phyloP scores from a whole-genome alignment of 2,329 filamentous ascomycete genomes.

The Colletotrichum sp. region DNA sequence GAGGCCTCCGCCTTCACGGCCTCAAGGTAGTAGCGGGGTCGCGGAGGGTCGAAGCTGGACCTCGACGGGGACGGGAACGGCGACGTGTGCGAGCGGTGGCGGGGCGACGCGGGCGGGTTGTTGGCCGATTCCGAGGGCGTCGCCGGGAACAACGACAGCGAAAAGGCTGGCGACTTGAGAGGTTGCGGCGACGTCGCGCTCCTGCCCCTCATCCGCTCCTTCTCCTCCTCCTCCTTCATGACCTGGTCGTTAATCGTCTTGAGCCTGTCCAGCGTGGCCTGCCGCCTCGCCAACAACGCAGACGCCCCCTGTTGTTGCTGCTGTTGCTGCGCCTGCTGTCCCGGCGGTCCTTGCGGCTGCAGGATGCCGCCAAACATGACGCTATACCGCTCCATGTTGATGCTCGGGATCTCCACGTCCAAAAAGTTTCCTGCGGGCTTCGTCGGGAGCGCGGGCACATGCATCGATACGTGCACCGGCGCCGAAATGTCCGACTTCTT shows the following conservation, averaged over 20 bases:
- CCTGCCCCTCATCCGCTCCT: slow-evolving; percentile 34
- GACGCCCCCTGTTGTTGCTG: slow-evolving; percentile 42
- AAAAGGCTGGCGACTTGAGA: slow-evolving; percentile 25
- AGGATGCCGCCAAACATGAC: slow-evolving; percentile 89
- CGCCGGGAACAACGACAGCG: slow-evolving; percentile 49
- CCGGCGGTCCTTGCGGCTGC: slow-evolving; percentile 38
- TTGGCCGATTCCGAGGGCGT: slow-evolving; percentile 27
- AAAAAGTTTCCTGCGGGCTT: slow-evolving; percentile 51
- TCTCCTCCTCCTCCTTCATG: slow-evolving; percentile 39
- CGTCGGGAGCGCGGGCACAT: slow-evolving; percentile 20
- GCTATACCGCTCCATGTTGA: slow-evolving; percentile 87
- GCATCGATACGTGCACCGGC: slow-evolving; percentile 27
- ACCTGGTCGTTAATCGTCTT: slow-evolving; percentile 56
- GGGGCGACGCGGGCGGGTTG: slow-evolving; percentile 39
- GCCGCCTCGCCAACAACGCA: slow-evolving; percentile 59
- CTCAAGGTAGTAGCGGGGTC: not conserved
- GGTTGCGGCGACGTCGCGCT: slow-evolving; percentile 56
- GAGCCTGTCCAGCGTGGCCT: slow-evolving; percentile 63
- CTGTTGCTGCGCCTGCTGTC: slow-evolving; percentile 40
- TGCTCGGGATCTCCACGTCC: slow-evolving; percentile 79
- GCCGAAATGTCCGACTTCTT: slow-evolving; percentile 28
- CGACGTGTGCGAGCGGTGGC: slow-evolving; percentile 59
- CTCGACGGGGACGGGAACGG: slow-evolving; percentile 52
- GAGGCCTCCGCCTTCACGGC: not conserved
- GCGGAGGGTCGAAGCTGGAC: slow-evolving; percentile 33